Percentiles rank a stretch among this genome's conserved stretches.
Conservation (phyloP, 371 early-diverging fungal species). For the Modicella reniformis region DNA sequence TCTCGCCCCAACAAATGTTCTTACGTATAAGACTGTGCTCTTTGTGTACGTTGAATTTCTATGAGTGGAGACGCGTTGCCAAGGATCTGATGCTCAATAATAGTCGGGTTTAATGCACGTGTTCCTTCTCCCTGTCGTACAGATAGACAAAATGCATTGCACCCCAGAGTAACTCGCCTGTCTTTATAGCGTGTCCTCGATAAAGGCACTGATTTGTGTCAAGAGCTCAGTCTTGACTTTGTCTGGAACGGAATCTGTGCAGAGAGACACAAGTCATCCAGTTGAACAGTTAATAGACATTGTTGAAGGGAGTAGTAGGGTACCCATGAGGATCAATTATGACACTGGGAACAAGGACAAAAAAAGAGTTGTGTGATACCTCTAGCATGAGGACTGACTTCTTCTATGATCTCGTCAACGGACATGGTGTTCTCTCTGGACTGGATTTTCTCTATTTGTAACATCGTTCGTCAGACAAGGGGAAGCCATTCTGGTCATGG, state of each 20-base stretch:
- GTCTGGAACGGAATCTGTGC: slow-evolving; percentile 46
- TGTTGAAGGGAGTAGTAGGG: too few species aligned
- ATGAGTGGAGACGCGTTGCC: neutral
- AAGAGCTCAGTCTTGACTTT: slow-evolving; percentile 49
- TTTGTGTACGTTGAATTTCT: neutral
- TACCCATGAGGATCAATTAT: neutral
- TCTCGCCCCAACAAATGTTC: slow-evolving; percentile 4
- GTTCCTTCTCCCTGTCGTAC: too few species aligned
- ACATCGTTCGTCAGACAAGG: neutral
- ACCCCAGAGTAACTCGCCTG: too few species aligned
- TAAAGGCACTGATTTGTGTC: slow-evolving; percentile 42
- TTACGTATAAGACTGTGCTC: neutral
- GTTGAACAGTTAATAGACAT: neutral
- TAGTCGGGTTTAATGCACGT: too few species aligned
- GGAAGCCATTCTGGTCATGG: neutral
- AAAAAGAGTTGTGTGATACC: slow-evolving; percentile 12
- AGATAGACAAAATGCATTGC: too few species aligned
- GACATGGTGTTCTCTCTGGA: slow-evolving; percentile 33
- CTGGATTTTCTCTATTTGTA: slow-evolving; percentile 33
- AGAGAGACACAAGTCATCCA: too few species aligned
- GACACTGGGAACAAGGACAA: neutral
- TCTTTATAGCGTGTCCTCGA: slow-evolving; percentile 41
- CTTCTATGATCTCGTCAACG: slow-evolving; percentile 49
- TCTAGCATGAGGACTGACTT: slow-evolving; percentile 50
- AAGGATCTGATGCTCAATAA: too few species aligned